Evolutionary conservation across 306 rosid species (phyloP), one percentile per base, ranked within the genome.

Genomic region (Ochetophila trinervis): DNA sequence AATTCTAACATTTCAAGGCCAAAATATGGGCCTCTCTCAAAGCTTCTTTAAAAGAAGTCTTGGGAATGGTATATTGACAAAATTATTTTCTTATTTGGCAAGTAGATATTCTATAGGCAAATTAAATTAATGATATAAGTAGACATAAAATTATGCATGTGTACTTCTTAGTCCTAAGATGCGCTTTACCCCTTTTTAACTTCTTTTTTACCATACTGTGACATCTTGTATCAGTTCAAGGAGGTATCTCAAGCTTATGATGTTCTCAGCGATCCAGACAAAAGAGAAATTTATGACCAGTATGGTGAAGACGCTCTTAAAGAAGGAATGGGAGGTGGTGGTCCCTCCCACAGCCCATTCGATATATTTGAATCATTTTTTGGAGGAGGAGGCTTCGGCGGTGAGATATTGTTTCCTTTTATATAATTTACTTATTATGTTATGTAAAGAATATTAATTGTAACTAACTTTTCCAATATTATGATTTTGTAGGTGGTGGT

Each of bases 231-330:
- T 63, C 85, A 83, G 96, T 88, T 88, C 77, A 88, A 88, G 88
- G 91, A 85, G 74, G 63, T 86, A 75, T 82, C 80, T 57, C 96
- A 88, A 69, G 89, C 96, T 22, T 88, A 88, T 84, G 96, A 88
- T 60, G 91, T 86, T 71, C 85, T 88, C 57, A 79, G 81, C 56
- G 86, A 88, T 82, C 79, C 91, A 19, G 89, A 85, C 62, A 88
- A 86, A 76, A 83, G 83, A 69, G 89, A 85, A 66, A 27, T 83
- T 60, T 88, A 88, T 79, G 96, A 88, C 53, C 83, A 84, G 53
- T 88, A 86, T 65, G 96, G 91, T 57, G 96, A 88, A 84, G 96
- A 86, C 30, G 96, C 88, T 74, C 86, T 88, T 59, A 85, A 86
- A 63, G 96, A 88, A 17, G 96, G 96, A 64, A 80, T 79, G 79